Evolutionary conservation across 345 rosid genomes (phyloP), one percentile per base, ranked within the genome.

Genomic region (Lepidium didymum): DNA sequence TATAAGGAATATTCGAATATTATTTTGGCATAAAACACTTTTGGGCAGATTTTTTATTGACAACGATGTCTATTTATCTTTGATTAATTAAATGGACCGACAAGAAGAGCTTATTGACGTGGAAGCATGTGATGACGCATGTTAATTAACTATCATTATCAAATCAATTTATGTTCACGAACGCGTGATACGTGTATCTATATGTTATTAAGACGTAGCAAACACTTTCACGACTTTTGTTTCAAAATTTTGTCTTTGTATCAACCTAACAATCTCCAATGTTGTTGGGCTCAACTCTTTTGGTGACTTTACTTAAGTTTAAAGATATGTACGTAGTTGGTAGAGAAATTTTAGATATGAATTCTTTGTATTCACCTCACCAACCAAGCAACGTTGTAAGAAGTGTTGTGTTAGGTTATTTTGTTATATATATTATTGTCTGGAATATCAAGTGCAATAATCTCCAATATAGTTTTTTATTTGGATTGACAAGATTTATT

Each of bases 31-130:
- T 55, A 33, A 44, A 0, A 7, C 44, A 56, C 72, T 67, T 67
- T 47, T 40, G 60, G n/a, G 36, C 41, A 31, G 62, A 61, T 70
- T 41, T 42, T 47, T 45, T 15, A 4, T 3, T 35, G 62, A 70
- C 25, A 62, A 53, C 34, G 68, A 70, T 34, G 55, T 44, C 38
- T 62, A 47, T 21, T 19, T 29, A 36, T 40, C 21, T 56, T 31
- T 16, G 16, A 23, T 16, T 58, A 37, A 58, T 54, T 12, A 62
- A 36, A 35, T 27, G 35, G 69, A 62, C 75, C 75, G 63, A 71
- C 75, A 71, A 16, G 9, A 71, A 62, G 31, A 27, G 14, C 11
- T 54, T 21, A 55, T 43, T 62, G 75, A 71, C 63, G 69, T 71
- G 75, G 63, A 3, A 36, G 49, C 62, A 62, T 54, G 63, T 54